Evolutionary conservation across 1,284 basidiomycete genomes (phyloP), one percentile per base, ranked within the genome.

Genomic region (Malassezia sp.): DNA sequence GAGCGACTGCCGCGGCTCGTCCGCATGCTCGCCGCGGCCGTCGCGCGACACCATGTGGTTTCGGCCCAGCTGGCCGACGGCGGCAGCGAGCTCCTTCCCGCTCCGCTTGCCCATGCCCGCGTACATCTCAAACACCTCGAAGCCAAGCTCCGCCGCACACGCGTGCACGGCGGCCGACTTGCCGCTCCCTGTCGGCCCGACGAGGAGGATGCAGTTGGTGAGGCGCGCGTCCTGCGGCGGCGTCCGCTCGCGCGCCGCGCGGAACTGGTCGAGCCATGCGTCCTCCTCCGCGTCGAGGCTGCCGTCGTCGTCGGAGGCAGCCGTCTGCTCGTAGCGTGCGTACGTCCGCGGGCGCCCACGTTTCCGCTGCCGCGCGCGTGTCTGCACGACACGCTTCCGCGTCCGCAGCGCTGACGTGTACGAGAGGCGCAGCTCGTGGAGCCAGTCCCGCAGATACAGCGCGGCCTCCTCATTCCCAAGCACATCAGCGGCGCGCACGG

Each of bases 51-150:
- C 67, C 61, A 67, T 66, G 51, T 69, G 67, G 69, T 95, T 97
- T 71, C 80, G 84, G 9, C 85, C 85, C 1, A 95, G 85, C 56
- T 93, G 87, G 9, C 93, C 93, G 18, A 97, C 80, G 49, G 91
- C 77, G 42, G 77, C 75, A 43, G 84, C 79, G 47, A 99, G 73
- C 53, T 81, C 85, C 27, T 80, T 76, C 2, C 84, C 85, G 34
- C 80, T 84, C 18, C 93, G 79, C 62, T 79, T 83, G 7, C 63
- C 63, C 49, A 90, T 82, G 4, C 93, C 93, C n/a, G 93, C 84
- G 71, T 89, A 86, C 8, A 97, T 85, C 71, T 99, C 93, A 63
- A 97, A 95, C 10, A 97, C 81, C 41, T 93, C 85, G 83, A 85
- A 97, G 4, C 84, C 87, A 17, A 97, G 76, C 71, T 96, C 55